Base-by-base conservation (phyloP, 108 stramenopile genomes). In the Nitzschia sp. region DNA sequence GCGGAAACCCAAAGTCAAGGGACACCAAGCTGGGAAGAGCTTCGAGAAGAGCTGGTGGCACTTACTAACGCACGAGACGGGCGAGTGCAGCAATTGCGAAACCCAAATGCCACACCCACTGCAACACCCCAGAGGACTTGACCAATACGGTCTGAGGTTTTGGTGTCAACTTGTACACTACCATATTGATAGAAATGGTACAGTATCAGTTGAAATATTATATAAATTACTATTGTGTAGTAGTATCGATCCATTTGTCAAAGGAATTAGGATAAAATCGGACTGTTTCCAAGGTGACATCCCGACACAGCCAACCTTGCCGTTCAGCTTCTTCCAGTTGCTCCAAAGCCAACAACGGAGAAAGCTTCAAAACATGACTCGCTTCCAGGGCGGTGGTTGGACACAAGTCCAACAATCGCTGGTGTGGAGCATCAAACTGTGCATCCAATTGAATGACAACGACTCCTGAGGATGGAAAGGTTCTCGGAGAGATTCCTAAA, bases 371-470 rank as follows among this genome's bases (percentile, higher is more conserved):
- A 50, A 51, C 53, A 44, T 82, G 76, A 61, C 80, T 78, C 8
- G 78, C 87, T 55, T 90, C 85, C 71, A 85, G 42, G 12, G 72
- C 83, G 9, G 89, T 89, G 21, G 82, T 73, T 24, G 51, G 55
- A 54, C 69, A 67, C 43, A 72, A 20, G 3, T 54, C 53, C 24
- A 69, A 17, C 51, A 96, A 57, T 46, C 57, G 75, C 39, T 81
- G 64, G 10, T 62, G 51, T 17, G 69, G 57, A 1, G 14, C 22
- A 8, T 29, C 19, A 22, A 43, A 51, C 9, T 19, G 21, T 57
- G 83, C 81, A 63, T 93, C 83, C 53, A 86, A 80, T 66, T 99
- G 97, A 38, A 99, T 58, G 1, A 98, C 97, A 34, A 34, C 29
- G 8, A 75, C 46, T 24, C 98, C 82, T 14, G 96, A 96, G 11